Percentiles rank a stretch among this genome's conserved stretches.
These are phyloP conservation scores for Acanthamoeba divionensis DNA, from an alignment of 208 protist genomes.

Conservation along the genomic window DNA sequence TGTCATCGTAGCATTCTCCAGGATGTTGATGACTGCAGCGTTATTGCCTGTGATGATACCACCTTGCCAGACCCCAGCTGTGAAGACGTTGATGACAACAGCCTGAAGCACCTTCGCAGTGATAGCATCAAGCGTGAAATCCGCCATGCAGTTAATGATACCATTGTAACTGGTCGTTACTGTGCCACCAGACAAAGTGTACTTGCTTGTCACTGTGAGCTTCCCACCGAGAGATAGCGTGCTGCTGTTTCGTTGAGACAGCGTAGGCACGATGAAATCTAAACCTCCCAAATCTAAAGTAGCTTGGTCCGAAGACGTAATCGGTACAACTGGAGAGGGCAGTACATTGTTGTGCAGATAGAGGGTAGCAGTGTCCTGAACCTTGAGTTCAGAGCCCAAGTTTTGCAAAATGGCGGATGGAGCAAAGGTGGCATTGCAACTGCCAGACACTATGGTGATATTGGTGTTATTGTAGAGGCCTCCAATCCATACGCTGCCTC, in stretches of 20 bases:
- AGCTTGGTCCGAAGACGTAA: neutral
- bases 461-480: constrained; percentile 33
- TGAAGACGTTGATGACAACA: constrained; percentile 21
- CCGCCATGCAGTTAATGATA: neutral
- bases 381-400: neutral
- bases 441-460: neutral
- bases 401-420: neutral
- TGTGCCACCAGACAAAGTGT: neutral
- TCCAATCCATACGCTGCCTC: constrained; percentile 4
- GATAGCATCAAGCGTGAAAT: neutral
- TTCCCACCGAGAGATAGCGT: neutral
- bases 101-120: neutral
- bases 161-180: neutral
- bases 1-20: neutral
- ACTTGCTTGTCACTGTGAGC: constrained; percentile 14
- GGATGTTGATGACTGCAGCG: neutral
- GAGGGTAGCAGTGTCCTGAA: neutral
- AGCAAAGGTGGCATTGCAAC: neutral
- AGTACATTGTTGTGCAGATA: constrained; percentile 25
- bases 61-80: neutral
- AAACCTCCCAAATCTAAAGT: neutral
- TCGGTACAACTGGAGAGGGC: neutral
- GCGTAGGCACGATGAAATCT: constrained; percentile 21
- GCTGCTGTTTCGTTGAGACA: constrained; percentile 19
- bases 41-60: neutral